Evolutionary conservation across 2,329 filamentous ascomycete species (phyloP).

Genomic region (Herpomyces periplanetae): DNA sequence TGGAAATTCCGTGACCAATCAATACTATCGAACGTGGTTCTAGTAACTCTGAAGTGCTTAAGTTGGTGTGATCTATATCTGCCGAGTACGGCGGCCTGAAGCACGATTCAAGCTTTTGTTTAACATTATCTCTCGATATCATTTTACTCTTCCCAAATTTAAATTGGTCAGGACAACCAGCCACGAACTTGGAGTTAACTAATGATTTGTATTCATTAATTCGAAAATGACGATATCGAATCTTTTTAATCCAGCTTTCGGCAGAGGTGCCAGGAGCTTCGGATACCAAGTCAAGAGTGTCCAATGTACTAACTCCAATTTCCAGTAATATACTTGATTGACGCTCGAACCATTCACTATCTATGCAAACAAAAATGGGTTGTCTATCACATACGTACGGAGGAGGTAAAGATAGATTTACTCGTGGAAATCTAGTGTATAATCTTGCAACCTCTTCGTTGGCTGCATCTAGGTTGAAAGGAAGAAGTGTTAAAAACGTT

Average conservation of each 20-base stretch:
- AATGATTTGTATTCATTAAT: slow-evolving; percentile 25
- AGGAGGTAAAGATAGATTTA: too few relatives aligned
- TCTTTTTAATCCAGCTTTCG: slow-evolving; percentile 21
- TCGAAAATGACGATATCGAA: slow-evolving; percentile 33
- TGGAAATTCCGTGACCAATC: slow-evolving; percentile 29
- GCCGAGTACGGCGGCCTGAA: slow-evolving; percentile 16
- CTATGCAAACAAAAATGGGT: slow-evolving; percentile 35
- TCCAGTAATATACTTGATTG: slow-evolving; percentile 31
- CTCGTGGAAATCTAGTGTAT: too few relatives aligned
- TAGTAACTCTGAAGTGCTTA: slow-evolving; percentile 1
- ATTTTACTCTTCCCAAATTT: slow-evolving; percentile 20
- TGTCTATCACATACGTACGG: slow-evolving; percentile 12
- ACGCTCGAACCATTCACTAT: slow-evolving; percentile 42
- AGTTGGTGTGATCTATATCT: slow-evolving; percentile 1
- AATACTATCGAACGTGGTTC: slow-evolving; percentile 16
- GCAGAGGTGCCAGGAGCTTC: slow-evolving; percentile 20
- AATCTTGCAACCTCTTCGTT: too few relatives aligned
- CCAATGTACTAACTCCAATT: slow-evolving; percentile 42
- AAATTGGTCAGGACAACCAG: slow-evolving; percentile 31
- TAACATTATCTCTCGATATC: slow-evolving; percentile 7
- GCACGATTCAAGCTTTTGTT: slow-evolving; percentile 12
- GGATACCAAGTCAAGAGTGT: slow-evolving; percentile 18
- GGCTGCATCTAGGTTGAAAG: too few relatives aligned
- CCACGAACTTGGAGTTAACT: slow-evolving; percentile 24
- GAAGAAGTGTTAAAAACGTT: too few relatives aligned